A percentile compares a stretch with the other conserved stretches of the same genome.
Conservation (phyloP, 176 grass and related monocot genomes). For the Bothriochloa decipiens region DNA sequence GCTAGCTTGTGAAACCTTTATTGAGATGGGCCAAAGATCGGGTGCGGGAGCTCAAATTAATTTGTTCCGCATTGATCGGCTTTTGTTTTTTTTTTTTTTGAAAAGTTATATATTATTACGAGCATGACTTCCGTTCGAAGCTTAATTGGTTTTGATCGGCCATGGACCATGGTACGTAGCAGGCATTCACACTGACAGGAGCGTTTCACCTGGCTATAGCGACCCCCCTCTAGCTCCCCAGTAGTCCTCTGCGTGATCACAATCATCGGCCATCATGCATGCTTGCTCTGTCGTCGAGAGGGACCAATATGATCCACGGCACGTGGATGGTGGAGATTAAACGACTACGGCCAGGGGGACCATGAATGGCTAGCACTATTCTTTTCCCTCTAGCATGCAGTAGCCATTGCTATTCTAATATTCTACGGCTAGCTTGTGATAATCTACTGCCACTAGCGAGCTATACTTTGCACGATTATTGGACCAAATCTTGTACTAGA, state of each 20-base stretch:
- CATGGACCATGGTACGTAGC: not conserved
- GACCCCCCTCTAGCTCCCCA: not conserved
- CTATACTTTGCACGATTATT: too few species aligned
- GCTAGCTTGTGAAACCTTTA: too few species aligned
- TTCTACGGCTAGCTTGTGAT: not conserved
- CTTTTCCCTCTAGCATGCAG: too few species aligned
- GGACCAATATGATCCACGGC: slow-evolving; percentile 6
- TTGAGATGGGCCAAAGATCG: too few species aligned
- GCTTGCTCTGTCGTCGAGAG: not conserved
- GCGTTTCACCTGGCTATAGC: slow-evolving; percentile 30
- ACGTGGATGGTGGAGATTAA: slow-evolving; percentile 28
- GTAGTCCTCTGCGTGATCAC: not conserved
- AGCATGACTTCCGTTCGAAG: not conserved
- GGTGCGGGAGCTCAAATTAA: too few species aligned
- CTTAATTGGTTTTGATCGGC: not conserved
- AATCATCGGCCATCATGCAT: not conserved
- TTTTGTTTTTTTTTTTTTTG: too few species aligned
- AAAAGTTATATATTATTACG: too few species aligned
- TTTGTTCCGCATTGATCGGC: too few species aligned
- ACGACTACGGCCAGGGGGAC: not conserved
- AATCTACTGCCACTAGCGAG: not conserved
- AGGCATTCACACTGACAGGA: not conserved
- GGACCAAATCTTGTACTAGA: not conserved
- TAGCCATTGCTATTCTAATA: too few species aligned
- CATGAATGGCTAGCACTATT: not conserved